Conservation (phyloP, 192 early-diverging fungal genomes). For the Rhizophagus sp. region DNA sequence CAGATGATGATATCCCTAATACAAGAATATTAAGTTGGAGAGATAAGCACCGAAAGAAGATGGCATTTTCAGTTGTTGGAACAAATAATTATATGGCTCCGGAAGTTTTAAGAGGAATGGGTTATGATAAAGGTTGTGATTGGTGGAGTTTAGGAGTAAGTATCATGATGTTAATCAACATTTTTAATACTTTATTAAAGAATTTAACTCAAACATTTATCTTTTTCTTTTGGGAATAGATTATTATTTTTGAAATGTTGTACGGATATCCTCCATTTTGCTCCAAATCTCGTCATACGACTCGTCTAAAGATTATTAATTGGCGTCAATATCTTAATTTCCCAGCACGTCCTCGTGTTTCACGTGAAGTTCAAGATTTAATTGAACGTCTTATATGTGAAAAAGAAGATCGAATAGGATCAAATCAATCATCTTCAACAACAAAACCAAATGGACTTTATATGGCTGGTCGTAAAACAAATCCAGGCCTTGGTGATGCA, state of each 20-base stretch:
- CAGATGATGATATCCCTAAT: conserved; percentile 43
- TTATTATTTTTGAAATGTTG: conserved; percentile 74
- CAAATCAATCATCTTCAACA: conserved; percentile 33
- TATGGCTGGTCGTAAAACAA: conserved; percentile 36
- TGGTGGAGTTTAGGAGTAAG: conserved; percentile 78
- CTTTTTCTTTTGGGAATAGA: conserved; percentile 18
- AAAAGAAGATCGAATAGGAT: conserved; percentile 57
- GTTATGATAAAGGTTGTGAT: conserved; percentile 57
- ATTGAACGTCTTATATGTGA: conserved; percentile 61
- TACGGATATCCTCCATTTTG: conserved; percentile 73
- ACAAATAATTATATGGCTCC: conserved; percentile 95
- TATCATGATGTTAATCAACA: not conserved
- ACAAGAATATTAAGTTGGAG: conserved; percentile 59
- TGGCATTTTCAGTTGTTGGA: conserved; percentile 83
- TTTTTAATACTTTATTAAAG: not conserved
- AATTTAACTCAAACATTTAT: not conserved
- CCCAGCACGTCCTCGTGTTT: conserved; percentile 54
- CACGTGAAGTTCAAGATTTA: conserved; percentile 59
- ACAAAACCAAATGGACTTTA: conserved; percentile 40
- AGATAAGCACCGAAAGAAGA: conserved; percentile 47
- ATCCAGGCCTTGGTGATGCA: conserved; percentile 51
- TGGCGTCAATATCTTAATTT: conserved; percentile 62
- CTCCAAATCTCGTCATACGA: conserved; percentile 56
- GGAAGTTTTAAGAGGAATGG: conserved; percentile 67
- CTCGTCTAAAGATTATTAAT: conserved; percentile 70